Percentiles rank a stretch among this genome's conserved stretches.
Evolutionary conservation across 768 basidiomycete species (phyloP).

Genomic region (Amanita polypyramis): DNA sequence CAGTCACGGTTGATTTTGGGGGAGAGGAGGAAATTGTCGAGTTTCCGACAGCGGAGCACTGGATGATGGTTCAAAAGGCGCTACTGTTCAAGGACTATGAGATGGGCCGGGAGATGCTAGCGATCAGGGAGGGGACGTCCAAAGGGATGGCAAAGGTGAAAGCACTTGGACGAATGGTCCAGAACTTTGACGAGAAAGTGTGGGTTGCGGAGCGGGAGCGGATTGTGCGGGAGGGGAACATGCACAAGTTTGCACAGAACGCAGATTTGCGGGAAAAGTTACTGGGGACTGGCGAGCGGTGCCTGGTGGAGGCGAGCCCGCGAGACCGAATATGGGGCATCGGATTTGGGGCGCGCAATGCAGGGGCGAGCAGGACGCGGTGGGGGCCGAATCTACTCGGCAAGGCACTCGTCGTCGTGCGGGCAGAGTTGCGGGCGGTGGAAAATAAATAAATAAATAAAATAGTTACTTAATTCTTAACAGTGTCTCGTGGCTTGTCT

Average conservation of each 20-base stretch:
- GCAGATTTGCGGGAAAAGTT: conserved; percentile 27
- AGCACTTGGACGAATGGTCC: conserved; percentile 40
- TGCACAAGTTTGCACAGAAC: conserved; percentile 46
- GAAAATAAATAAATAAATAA: neutral
- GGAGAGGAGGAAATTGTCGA: conserved; percentile 19
- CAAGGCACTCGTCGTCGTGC: conserved; percentile 31
- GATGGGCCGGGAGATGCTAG: conserved; percentile 32
- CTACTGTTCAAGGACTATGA: conserved; percentile 38
- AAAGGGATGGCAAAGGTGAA: conserved; percentile 35
- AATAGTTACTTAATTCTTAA: neutral
- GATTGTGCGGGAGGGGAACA: conserved; percentile 44
- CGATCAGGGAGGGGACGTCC: conserved; percentile 19
- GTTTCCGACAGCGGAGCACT: conserved; percentile 48
- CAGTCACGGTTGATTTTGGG: conserved; percentile 21
- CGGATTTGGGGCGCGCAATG: conserved; percentile 41
- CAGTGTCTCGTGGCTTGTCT: neutral
- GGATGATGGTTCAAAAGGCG: conserved; percentile 62
- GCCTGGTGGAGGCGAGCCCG: conserved; percentile 49
- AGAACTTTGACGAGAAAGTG: conserved; percentile 32
- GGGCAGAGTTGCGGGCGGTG: conserved; percentile 18
- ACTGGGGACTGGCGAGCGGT: conserved; percentile 35
- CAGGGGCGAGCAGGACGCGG: conserved; percentile 24
- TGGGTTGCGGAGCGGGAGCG: conserved; percentile 36
- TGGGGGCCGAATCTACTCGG: conserved; percentile 56
- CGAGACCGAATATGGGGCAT: conserved; percentile 56